Evolutionary conservation across 2,329 filamentous ascomycete genomes (phyloP).

Genomic region (Colletotrichum limetticola): DNA sequence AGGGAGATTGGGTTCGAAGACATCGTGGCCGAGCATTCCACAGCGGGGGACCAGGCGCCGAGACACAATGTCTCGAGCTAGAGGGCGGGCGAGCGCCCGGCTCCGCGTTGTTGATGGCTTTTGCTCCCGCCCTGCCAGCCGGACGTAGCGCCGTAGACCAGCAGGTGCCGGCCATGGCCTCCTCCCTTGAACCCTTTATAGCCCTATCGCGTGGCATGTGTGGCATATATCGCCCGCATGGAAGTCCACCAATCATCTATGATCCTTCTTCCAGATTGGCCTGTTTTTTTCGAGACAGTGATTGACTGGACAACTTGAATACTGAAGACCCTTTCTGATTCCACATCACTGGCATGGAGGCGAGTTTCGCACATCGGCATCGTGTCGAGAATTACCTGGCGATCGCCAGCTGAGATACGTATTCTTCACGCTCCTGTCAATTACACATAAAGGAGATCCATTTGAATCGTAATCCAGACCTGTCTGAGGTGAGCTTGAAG

Average conservation of each 20-base stretch:
- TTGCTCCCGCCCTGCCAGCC: neutral
- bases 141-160: neutral
- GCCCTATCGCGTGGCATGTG: neutral
- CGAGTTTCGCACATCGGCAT: neutral
- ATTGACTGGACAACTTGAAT: neutral
- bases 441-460: neutral
- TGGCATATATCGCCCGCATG: neutral
- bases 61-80: constrained; percentile 7
- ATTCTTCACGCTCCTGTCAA: neutral
- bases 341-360: neutral
- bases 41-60: neutral
- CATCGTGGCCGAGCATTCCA: constrained; percentile 16
- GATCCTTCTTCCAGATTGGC: neutral
- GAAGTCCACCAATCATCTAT: neutral
- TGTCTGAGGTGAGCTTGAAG: neutral
- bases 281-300: neutral
- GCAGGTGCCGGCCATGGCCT: neutral
- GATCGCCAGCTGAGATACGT: neutral
- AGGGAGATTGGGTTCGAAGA: constrained; percentile 3
- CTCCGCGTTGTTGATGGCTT: constrained; percentile 1
- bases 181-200: neutral
- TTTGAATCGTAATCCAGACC: neutral
- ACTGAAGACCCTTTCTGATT: neutral
- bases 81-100: neutral
- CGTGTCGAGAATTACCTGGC: neutral